phyloP scores from a whole-genome alignment of 108 stramenopile genomes.

The Skeletonema grethae region DNA sequence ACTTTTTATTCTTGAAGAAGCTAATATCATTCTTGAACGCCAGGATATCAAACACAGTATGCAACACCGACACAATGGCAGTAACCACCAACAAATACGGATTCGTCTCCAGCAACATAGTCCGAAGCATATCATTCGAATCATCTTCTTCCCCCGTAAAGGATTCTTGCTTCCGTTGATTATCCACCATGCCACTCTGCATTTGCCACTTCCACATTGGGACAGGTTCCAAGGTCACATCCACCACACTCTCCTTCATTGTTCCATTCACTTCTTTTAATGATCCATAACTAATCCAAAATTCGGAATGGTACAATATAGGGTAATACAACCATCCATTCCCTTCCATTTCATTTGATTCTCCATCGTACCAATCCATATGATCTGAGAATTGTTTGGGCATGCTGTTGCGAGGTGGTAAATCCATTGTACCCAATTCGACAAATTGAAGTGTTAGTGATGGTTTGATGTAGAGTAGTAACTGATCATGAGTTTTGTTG shows the following conservation, averaged over 20 bases:
- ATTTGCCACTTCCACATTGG: conserved; percentile 76
- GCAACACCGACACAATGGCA: conserved; percentile 64
- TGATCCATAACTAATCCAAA: conserved; percentile 68
- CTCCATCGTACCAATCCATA: conserved; percentile 53
- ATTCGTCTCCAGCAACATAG: conserved; percentile 68
- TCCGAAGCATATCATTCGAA: conserved; percentile 49
- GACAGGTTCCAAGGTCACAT: conserved; percentile 49
- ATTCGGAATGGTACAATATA: conserved; percentile 66
- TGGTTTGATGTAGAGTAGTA: conserved; percentile 56
- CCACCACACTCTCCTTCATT: conserved; percentile 44
- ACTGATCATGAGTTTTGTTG: conserved; percentile 53
- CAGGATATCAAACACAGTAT: conserved; percentile 80
- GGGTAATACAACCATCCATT: conserved; percentile 53
- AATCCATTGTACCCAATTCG: conserved; percentile 30
- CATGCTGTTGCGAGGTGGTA: conserved; percentile 36
- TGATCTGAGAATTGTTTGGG: conserved; percentile 44
- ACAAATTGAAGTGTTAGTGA: conserved; percentile 57
- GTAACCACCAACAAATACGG: conserved; percentile 66
- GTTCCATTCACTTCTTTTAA: conserved; percentile 68
- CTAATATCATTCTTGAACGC: conserved; percentile 88
- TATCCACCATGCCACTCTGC: conserved; percentile 60
- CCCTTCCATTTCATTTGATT: background rate
- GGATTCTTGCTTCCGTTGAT: conserved; percentile 53
- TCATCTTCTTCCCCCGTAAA: conserved; percentile 61
- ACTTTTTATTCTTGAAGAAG: conserved; percentile 84